These are phyloP conservation scores for Cutaneotrichosporon dermatis DNA, from an alignment of 1,284 basidiomycete genomes.

Conservation along the genomic window DNA sequence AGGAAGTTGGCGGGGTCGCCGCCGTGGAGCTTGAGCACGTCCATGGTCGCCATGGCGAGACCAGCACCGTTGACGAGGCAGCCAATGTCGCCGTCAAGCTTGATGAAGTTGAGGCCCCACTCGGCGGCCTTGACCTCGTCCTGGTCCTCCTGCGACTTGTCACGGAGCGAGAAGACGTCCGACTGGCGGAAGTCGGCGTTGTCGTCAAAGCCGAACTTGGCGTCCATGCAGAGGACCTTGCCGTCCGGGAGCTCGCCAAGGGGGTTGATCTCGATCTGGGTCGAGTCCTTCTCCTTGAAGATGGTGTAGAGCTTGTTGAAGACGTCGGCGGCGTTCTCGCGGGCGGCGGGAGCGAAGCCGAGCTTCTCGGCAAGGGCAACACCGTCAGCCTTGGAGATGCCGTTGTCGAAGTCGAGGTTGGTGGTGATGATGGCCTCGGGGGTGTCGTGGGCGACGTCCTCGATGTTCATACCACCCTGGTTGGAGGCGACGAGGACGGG, in stretches of 20 bases:
- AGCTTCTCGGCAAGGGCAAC: conserved; percentile 80
- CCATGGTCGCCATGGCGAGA: conserved; percentile 99
- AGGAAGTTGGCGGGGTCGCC: conserved; percentile 95
- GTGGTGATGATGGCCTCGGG: conserved; percentile 95
- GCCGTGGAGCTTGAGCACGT: conserved; percentile 90
- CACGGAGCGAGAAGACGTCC: conserved; percentile 84
- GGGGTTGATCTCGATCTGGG: conserved; percentile 99
- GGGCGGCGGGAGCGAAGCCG: conserved; percentile 71
- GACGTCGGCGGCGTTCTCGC: conserved; percentile 81
- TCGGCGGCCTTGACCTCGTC: conserved; percentile 85
- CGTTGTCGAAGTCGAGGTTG: conserved; percentile 81
- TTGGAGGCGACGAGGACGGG: conserved; percentile 91
- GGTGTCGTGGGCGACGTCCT: conserved; percentile 98
- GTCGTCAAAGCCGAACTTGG: conserved; percentile 99
- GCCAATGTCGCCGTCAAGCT: conserved; percentile 95
- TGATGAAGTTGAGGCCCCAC: conserved; percentile 97
- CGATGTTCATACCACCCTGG: conserved; percentile 97
- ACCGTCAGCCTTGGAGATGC: conserved; percentile 70
- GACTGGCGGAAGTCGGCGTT: conserved; percentile 97
- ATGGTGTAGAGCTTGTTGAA: conserved; percentile 94
- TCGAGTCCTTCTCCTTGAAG: conserved; percentile 98
- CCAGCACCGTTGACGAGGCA: conserved; percentile 99
- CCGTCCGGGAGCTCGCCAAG: conserved; percentile 94
- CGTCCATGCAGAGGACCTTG: conserved; percentile 97
- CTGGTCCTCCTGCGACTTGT: conserved; percentile 91